These are phyloP conservation scores for Aspergillus neoniger DNA, from an alignment of 2,329 filamentous ascomycete species.

Conservation along the genomic window DNA sequence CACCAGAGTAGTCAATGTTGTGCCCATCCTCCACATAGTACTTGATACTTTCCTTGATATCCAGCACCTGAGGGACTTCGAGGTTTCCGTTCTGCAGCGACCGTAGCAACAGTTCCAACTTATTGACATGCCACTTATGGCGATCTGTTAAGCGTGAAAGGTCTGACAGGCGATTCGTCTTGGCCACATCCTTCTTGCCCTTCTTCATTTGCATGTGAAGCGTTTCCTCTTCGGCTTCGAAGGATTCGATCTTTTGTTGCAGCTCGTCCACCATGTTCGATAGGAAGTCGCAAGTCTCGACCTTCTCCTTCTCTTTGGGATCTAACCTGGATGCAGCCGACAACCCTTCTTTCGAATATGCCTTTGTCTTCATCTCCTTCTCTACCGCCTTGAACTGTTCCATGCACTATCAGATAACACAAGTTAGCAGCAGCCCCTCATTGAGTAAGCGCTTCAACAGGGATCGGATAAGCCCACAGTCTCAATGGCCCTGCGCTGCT, in stretches of 20 bases:
- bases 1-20: slow-evolving; percentile 79
- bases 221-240: slow-evolving; percentile 85
- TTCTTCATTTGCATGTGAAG: slow-evolving; percentile 92
- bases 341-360: slow-evolving; percentile 96
- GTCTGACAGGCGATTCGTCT: slow-evolving; percentile 83
- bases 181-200: slow-evolving; percentile 81
- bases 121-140: slow-evolving; percentile 95
- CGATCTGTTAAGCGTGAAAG: slow-evolving; percentile 82
- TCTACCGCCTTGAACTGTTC: slow-evolving; percentile 99
- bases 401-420: slow-evolving; percentile 60
- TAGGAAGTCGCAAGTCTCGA: slow-evolving; percentile 84
- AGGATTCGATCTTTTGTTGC: slow-evolving; percentile 86
- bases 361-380: slow-evolving; percentile 99
- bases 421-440: slow-evolving; percentile 33
- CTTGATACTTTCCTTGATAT: slow-evolving; percentile 86
- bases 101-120: slow-evolving; percentile 85
- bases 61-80: slow-evolving; percentile 81
- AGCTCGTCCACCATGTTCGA: slow-evolving; percentile 86
- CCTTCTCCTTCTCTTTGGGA: slow-evolving; percentile 95
- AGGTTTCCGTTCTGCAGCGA: slow-evolving; percentile 90
- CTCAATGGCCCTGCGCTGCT: slow-evolving; percentile 95
- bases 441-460: slow-evolving; percentile 9
- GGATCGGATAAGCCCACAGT: slow-evolving; percentile 61
- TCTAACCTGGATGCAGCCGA: slow-evolving; percentile 90
- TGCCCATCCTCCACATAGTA: slow-evolving; percentile 93